A percentile compares a stretch with the other conserved stretches of the same genome.
Conservation (phyloP, 164 flowering plant genomes). For the Magnolia kwangsiensis region DNA sequence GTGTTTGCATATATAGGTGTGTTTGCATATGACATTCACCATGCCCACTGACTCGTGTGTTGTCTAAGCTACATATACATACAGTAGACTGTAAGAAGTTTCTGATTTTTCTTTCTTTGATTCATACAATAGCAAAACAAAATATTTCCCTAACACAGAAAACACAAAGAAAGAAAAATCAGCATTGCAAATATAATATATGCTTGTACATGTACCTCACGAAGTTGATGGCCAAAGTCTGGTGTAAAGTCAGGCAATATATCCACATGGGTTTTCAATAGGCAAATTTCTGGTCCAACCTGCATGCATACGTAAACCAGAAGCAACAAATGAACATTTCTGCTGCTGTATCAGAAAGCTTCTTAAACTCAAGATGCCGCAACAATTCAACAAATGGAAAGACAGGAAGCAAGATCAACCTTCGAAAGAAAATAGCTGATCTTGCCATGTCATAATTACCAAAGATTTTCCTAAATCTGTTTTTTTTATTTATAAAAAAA, state of each 20-base stretch:
- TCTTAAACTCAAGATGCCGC: not conserved
- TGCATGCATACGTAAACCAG: conserved; percentile 25
- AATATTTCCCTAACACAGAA: not conserved
- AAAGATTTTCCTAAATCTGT: too few relatives aligned
- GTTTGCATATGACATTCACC: too few relatives aligned
- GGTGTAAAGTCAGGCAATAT: conserved; percentile 92
- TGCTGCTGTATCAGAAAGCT: not conserved
- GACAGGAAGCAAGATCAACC: not conserved
- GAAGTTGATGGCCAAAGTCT: conserved; percentile 85
- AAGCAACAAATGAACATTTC: not conserved
- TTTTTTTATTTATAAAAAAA: too few relatives aligned
- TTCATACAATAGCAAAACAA: not conserved
- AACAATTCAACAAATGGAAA: not conserved
- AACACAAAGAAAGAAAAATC: not conserved
- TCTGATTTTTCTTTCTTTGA: not conserved
- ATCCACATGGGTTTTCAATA: conserved; percentile 94
- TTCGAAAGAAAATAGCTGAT: too few relatives aligned
- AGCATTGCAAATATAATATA: not conserved
- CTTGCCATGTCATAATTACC: too few relatives aligned
- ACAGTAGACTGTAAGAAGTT: too few relatives aligned
- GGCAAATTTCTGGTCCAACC: conserved; percentile 96
- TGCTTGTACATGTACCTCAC: conserved; percentile 45
- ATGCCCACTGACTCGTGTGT: too few relatives aligned
- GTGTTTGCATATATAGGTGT: too few relatives aligned
- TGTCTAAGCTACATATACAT: too few relatives aligned